Evolutionary conservation across 495 filamentous ascomycete genomes (phyloP).

Genomic region (Aspergillus steynii): DNA sequence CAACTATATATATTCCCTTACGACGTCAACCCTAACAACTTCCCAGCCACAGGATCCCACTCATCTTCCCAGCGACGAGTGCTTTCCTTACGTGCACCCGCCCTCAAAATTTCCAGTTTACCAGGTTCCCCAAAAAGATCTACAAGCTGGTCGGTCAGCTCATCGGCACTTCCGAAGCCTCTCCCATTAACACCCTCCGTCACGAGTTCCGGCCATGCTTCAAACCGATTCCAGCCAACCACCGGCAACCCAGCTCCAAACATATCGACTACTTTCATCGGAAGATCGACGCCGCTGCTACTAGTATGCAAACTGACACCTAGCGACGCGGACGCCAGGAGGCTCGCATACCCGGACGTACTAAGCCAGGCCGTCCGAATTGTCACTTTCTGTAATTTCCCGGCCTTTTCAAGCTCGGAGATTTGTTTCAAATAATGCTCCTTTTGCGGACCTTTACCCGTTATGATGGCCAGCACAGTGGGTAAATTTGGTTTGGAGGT

Average conservation of each 20-base stretch:
- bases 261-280: constrained; percentile 99
- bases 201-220: constrained; percentile 85
- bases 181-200: constrained; percentile 81
- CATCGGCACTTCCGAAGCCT: constrained; percentile 69
- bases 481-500: constrained; percentile 47
- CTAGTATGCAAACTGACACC: constrained; percentile 91
- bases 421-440: constrained; percentile 71
- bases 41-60: constrained; percentile 79
- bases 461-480: constrained; percentile 80
- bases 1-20: neutral
- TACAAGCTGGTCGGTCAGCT: constrained; percentile 58
- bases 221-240: constrained; percentile 76
- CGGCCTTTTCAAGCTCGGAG: constrained; percentile 52
- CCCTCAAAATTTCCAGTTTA: constrained; percentile 61
- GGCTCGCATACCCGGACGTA: constrained; percentile 76
- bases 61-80: constrained; percentile 87
- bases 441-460: constrained; percentile 87
- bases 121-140: constrained; percentile 58
- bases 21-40: constrained; percentile 60
- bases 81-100: constrained; percentile 77
- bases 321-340: constrained; percentile 86
- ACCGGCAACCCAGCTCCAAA: constrained; percentile 93
- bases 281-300: constrained; percentile 90
- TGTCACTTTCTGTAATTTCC: constrained; percentile 63
- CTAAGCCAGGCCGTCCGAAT: constrained; percentile 82